Percentiles rank a stretch among this genome's conserved stretches.
Evolutionary conservation across 345 rosid species (phyloP).

Genomic region (Ceriops tagal): DNA sequence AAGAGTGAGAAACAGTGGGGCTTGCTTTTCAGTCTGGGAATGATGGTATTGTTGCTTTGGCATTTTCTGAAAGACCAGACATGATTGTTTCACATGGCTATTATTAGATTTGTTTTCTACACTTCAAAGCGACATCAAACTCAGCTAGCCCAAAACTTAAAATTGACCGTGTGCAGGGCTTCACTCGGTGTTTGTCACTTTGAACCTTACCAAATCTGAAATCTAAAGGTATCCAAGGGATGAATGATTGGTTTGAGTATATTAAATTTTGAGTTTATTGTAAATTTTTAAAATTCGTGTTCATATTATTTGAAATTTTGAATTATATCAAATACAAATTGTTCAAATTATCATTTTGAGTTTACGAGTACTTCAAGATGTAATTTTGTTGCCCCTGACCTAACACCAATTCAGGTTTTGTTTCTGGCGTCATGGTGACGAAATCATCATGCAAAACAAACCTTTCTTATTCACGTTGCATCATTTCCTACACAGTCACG

Average conservation of each 20-base stretch:
- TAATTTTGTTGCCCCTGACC: not conserved
- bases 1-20: conserved; percentile 35
- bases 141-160: too few species aligned
- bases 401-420: not conserved
- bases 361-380: too few species aligned
- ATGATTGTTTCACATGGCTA: conserved; percentile 7
- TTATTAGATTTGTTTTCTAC: not conserved
- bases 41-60: conserved; percentile 13
- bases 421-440: not conserved
- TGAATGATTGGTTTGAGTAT: too few species aligned
- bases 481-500: not conserved
- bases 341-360: too few species aligned
- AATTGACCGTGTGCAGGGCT: not conserved
- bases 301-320: too few species aligned
- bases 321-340: too few species aligned
- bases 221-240: too few species aligned
- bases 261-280: too few species aligned
- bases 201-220: not conserved
- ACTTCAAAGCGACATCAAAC: too few species aligned
- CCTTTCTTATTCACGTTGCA: not conserved
- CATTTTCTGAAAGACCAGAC: conserved; percentile 1
- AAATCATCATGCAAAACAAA: not conserved
- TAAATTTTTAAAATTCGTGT: too few species aligned
- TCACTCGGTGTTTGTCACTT: not conserved
- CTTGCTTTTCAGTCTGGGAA: conserved; percentile 6